Evolutionary conservation across 2,329 filamentous ascomycete species (phyloP).

Genomic region (Rosellinia necatrix): DNA sequence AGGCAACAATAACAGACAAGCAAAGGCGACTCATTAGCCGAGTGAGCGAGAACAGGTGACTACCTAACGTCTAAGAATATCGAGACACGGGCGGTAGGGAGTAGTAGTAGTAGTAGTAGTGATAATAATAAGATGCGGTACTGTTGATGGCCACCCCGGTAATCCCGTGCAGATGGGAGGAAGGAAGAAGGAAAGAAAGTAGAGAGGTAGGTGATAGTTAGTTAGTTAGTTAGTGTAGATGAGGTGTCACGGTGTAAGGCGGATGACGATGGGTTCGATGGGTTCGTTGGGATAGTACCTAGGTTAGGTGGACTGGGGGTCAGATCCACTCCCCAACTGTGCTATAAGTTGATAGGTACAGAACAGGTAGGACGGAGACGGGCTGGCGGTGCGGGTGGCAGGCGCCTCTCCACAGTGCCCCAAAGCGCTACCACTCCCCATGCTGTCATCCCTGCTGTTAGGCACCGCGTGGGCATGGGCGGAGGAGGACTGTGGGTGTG

Average conservation of each 20-base stretch:
- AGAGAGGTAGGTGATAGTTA: background rate
- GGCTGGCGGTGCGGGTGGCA: slow-evolving; percentile 4
- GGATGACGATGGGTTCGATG: slow-evolving; percentile 20
- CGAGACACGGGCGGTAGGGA: background rate
- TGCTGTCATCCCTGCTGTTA: too few species aligned
- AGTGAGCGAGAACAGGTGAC: background rate
- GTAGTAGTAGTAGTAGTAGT: too few species aligned
- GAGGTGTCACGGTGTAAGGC: background rate
- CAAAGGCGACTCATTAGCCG: background rate
- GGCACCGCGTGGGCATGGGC: slow-evolving; percentile 17
- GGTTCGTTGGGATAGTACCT: slow-evolving; percentile 3
- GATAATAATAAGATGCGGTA: too few species aligned
- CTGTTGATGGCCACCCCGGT: too few species aligned
- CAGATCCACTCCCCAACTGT: too few species aligned
- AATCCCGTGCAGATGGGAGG: too few species aligned
- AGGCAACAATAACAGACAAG: background rate
- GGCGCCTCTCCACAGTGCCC: slow-evolving; percentile 13
- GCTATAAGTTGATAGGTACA: too few species aligned
- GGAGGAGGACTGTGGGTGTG: background rate
- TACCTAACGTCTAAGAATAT: background rate
- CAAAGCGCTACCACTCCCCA: slow-evolving; percentile 2
- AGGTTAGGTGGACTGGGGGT: too few species aligned
- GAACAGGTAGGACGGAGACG: background rate
- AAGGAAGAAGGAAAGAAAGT: too few species aligned
- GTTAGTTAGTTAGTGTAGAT: background rate